Conservation (phyloP, 1,284 basidiomycete species). For the Ustilago hordei region DNA sequence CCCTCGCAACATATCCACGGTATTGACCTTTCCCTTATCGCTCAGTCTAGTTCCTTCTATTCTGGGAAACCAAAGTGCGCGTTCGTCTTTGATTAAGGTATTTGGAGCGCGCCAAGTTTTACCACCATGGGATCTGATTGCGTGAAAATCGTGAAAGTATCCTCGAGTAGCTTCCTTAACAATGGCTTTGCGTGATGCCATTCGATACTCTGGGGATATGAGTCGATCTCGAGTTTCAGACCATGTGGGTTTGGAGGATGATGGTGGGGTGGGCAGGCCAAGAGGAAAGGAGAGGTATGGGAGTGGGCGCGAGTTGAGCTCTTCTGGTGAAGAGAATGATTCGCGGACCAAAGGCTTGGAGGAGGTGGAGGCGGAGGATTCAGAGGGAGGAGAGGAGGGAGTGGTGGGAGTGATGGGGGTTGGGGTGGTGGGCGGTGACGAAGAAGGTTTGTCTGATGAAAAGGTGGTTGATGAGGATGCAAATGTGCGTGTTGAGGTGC, state of each 20-base stretch:
- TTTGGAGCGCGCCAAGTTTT: conserved; percentile 95
- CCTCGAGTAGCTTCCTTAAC: conserved; percentile 87
- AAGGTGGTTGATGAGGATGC: conserved; percentile 1
- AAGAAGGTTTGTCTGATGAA: not conserved
- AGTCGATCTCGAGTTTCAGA: conserved; percentile 79
- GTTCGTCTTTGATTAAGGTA: conserved; percentile 77
- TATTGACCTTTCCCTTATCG: conserved; percentile 77
- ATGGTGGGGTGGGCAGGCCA: conserved; percentile 75
- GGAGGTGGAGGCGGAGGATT: not conserved
- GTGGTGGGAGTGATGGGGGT: not conserved
- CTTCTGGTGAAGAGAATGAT: conserved; percentile 29
- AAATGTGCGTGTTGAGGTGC: not conserved
- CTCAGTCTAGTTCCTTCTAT: conserved; percentile 80
- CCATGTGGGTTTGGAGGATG: conserved; percentile 77
- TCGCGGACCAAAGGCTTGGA: conserved; percentile 35
- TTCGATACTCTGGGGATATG: conserved; percentile 73
- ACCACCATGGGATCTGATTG: conserved; percentile 84
- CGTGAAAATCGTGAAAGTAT: conserved; percentile 90
- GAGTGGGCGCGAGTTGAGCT: conserved; percentile 69
- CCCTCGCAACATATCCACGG: conserved; percentile 80
- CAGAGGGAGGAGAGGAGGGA: not conserved
- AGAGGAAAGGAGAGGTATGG: conserved; percentile 79
- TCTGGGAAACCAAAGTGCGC: conserved; percentile 86
- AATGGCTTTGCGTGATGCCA: conserved; percentile 55
- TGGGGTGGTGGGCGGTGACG: conserved; percentile 1